These are phyloP conservation scores for Spinellus fusiger DNA, from an alignment of 192 early-diverging fungal genomes.

Conservation along the genomic window DNA sequence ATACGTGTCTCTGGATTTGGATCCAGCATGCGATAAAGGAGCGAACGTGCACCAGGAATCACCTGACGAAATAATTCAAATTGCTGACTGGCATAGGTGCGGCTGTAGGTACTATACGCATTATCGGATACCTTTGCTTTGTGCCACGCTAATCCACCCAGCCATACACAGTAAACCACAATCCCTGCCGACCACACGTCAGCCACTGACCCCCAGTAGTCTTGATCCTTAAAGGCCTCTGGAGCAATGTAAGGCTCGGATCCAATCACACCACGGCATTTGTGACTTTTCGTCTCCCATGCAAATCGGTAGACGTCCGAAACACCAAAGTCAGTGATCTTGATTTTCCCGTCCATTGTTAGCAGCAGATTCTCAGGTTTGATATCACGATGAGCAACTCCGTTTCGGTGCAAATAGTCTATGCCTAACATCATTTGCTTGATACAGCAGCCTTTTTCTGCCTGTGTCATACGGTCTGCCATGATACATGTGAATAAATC, in stretches of 20 bases:
- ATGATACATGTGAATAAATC: conserved; percentile 88
- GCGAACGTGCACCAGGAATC: conserved; percentile 1
- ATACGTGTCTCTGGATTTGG: conserved; percentile 24
- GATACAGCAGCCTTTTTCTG: conserved; percentile 89
- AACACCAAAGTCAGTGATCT: conserved; percentile 99
- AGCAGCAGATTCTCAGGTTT: conserved; percentile 88
- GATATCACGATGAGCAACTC: conserved; percentile 89
- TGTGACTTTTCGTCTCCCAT: conserved; percentile 70
- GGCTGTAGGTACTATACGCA: conserved; percentile 19
- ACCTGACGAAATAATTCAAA: conserved; percentile 19
- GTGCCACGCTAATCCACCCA: conserved; percentile 27
- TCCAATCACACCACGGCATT: conserved; percentile 85
- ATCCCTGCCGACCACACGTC: conserved; percentile 97
- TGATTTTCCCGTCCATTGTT: conserved; percentile 71
- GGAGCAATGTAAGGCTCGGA: conserved; percentile 98
- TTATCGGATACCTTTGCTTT: conserved; percentile 26
- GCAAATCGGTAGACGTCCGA: conserved; percentile 88
- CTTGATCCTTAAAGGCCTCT: conserved; percentile 72
- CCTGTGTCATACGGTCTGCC: conserved; percentile 61
- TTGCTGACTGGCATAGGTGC: conserved; percentile 39
- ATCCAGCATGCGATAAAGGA: conserved; percentile 22
- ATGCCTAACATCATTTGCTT: conserved; percentile 90
- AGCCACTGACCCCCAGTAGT: conserved; percentile 86
- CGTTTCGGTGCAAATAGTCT: conserved; percentile 86
- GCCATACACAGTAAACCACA: conserved; percentile 45